A percentile compares a stretch with the other conserved stretches of the same genome.
These are phyloP conservation scores for Marasmius tenuissimus DNA, from an alignment of 1,284 basidiomycete species.

Conservation along the genomic window DNA sequence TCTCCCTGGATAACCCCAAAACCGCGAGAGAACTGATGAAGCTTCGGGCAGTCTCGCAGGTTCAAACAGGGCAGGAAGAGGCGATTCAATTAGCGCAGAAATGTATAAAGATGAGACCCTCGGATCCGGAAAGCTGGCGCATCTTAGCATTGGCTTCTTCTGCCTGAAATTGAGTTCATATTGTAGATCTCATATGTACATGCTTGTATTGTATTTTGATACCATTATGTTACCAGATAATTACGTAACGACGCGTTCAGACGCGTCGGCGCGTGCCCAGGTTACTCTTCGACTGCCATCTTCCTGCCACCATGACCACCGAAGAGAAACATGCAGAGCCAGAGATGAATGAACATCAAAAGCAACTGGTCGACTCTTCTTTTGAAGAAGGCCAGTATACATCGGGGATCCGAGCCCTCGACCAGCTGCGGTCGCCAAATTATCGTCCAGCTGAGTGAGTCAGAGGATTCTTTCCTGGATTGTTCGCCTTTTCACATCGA, in stretches of 20 bases:
- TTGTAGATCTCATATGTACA: too few species aligned
- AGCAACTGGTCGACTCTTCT: slow-evolving; percentile 61
- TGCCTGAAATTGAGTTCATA: too few species aligned
- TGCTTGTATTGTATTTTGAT: too few species aligned
- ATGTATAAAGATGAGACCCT: slow-evolving; percentile 69
- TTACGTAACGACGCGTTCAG: too few species aligned
- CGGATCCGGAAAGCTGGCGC: slow-evolving; percentile 57
- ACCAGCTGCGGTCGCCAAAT: slow-evolving; percentile 55
- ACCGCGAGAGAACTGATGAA: slow-evolving; percentile 35
- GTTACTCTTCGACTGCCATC: neutral
- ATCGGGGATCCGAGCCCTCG: slow-evolving; percentile 56
- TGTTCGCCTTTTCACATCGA: slow-evolving; percentile 2
- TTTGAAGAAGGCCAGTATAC: slow-evolving; percentile 76
- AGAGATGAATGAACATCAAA: slow-evolving; percentile 56
- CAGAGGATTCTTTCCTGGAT: slow-evolving; percentile 8
- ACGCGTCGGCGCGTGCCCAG: too few species aligned
- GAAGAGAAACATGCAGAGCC: slow-evolving; percentile 9
- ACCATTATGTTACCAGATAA: too few species aligned
- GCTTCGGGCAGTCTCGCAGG: slow-evolving; percentile 30
- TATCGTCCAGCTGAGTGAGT: slow-evolving; percentile 56
- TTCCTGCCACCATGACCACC: neutral
- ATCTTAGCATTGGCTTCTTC: slow-evolving; percentile 55
- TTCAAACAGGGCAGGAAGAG: slow-evolving; percentile 19
- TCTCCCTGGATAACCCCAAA: slow-evolving; percentile 24
- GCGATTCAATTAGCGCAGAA: slow-evolving; percentile 57